Percentiles rank a stretch among this genome's conserved stretches.
phyloP scores from a whole-genome alignment of 2,329 filamentous ascomycete genomes.

The Ustulina deusta region DNA sequence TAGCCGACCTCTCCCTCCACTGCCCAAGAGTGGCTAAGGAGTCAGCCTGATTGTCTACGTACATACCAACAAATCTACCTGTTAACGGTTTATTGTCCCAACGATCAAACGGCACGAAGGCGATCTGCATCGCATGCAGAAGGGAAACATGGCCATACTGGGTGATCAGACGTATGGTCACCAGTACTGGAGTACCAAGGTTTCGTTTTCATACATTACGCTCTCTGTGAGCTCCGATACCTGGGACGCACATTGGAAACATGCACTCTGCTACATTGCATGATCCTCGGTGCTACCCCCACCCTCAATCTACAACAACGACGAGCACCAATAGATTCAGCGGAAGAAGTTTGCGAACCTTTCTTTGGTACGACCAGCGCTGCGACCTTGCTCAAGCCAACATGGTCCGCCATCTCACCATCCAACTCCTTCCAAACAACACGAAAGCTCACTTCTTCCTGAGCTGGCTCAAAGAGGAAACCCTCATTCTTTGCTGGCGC shows the following conservation, averaged over 20 bases:
- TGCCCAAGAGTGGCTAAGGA: constrained; percentile 69
- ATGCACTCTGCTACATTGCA: constrained; percentile 36
- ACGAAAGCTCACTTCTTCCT: constrained; percentile 32
- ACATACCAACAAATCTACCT: constrained; percentile 31
- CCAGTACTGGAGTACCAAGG: constrained; percentile 41
- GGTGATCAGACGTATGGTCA: constrained; percentile 40
- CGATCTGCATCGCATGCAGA: constrained; percentile 29
- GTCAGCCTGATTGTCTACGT: constrained; percentile 9
- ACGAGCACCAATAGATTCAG: constrained; percentile 28
- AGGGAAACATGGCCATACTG: constrained; percentile 39
- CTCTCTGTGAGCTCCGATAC: constrained; percentile 39
- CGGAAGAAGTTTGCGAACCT: constrained; percentile 13
- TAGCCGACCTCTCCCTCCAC: constrained; percentile 72
- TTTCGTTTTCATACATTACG: constrained; percentile 40
- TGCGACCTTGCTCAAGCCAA: constrained; percentile 10
- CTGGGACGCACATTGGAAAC: constrained; percentile 42
- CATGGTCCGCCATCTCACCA: constrained; percentile 12
- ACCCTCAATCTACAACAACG: constrained; percentile 27
- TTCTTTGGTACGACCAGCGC: constrained; percentile 13
- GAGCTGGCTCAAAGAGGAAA: constrained; percentile 49
- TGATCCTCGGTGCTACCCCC: constrained; percentile 27
- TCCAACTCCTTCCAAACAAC: constrained; percentile 19
- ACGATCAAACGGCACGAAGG: constrained; percentile 41
- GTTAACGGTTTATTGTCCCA: constrained; percentile 38
- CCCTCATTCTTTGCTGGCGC: constrained; percentile 41